A percentile compares a stretch with the other conserved stretches of the same genome.
phyloP scores from a whole-genome alignment of 495 filamentous ascomycete genomes.

The Aspergillus conjunctus region DNA sequence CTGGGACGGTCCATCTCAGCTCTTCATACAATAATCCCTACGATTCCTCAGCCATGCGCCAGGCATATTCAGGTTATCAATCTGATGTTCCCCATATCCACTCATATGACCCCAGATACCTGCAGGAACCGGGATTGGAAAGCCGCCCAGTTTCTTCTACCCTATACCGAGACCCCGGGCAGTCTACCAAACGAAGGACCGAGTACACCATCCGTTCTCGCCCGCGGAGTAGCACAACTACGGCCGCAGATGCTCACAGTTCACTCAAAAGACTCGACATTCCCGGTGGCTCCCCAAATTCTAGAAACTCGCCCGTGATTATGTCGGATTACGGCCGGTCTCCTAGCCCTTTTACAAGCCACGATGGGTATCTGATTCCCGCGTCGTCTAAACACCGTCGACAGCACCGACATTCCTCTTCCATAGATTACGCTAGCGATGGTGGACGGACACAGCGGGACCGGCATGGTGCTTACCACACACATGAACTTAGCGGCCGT shows the following conservation, averaged over 20 bases:
- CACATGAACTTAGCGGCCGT: conserved; percentile 26
- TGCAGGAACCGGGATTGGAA: conserved; percentile 36
- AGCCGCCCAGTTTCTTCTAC: conserved; percentile 40
- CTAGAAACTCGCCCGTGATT: conserved; percentile 34
- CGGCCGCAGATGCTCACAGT: conserved; percentile 33
- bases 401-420: conserved; percentile 33
- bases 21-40: conserved; percentile 40
- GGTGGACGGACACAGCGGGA: conserved; percentile 32
- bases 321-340: conserved; percentile 32
- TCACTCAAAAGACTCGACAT: conserved; percentile 26
- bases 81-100: conserved; percentile 38
- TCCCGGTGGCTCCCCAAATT: conserved; percentile 30
- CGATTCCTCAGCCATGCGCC: conserved; percentile 30
- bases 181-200: conserved; percentile 41
- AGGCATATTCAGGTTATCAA: conserved; percentile 38
- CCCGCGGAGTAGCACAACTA: conserved; percentile 42
- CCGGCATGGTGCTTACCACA: conserved; percentile 30
- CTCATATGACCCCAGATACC: conserved; percentile 33
- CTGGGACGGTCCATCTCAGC: conserved; percentile 45
- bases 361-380: conserved; percentile 35
- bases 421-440: conserved; percentile 47
- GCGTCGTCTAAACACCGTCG: conserved; percentile 30
- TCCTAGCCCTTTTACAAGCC: conserved; percentile 35
- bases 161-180: conserved; percentile 36
- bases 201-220: conserved; percentile 47